A percentile compares a stretch with the other conserved stretches of the same genome.
Conservation (phyloP, 2,329 filamentous ascomycete genomes). For the Epichloe aotearoae region DNA sequence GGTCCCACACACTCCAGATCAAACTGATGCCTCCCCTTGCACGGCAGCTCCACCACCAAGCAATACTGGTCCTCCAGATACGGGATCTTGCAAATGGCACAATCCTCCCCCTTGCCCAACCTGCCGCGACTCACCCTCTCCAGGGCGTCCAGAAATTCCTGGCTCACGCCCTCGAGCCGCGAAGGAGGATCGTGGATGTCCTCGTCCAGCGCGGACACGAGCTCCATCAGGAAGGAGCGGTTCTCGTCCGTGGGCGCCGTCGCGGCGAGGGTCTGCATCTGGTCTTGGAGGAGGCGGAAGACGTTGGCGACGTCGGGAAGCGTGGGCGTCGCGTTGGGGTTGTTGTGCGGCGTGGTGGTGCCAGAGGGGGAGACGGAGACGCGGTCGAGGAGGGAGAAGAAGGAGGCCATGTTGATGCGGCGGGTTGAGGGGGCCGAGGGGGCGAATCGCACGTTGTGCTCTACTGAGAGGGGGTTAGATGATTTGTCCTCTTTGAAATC, state of each 20-base stretch:
- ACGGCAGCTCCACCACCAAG: slow-evolving; percentile 51
- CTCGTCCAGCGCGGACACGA: slow-evolving; percentile 33
- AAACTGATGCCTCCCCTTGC: slow-evolving; percentile 43
- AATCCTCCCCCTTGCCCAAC: slow-evolving; percentile 37
- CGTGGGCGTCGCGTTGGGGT: slow-evolving; percentile 46
- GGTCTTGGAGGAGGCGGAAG: slow-evolving; percentile 46
- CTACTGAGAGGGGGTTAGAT: slow-evolving; percentile 30
- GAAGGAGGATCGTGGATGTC: slow-evolving; percentile 40
- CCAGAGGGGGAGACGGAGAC: slow-evolving; percentile 33
- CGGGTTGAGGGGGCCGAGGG: slow-evolving; percentile 30
- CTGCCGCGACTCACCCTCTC: slow-evolving; percentile 42
- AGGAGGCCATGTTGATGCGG: slow-evolving; percentile 50
- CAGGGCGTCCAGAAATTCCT: slow-evolving; percentile 45
- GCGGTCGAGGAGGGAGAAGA: slow-evolving; percentile 43
- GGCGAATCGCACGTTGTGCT: slow-evolving; percentile 45
- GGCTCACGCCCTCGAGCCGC: slow-evolving; percentile 39
- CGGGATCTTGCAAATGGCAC: slow-evolving; percentile 49
- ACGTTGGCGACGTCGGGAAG: slow-evolving; percentile 44
- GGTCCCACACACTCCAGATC: slow-evolving; percentile 56
- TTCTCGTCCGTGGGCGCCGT: slow-evolving; percentile 37
- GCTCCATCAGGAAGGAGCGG: slow-evolving; percentile 33
- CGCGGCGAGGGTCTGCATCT: slow-evolving; percentile 36
- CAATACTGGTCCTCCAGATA: slow-evolving; percentile 50
- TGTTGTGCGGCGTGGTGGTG: slow-evolving; percentile 27
- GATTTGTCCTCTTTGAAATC: background rate